phyloP scores from a whole-genome alignment of 2,329 filamentous ascomycete genomes.

The Talaromyces sp. region DNA sequence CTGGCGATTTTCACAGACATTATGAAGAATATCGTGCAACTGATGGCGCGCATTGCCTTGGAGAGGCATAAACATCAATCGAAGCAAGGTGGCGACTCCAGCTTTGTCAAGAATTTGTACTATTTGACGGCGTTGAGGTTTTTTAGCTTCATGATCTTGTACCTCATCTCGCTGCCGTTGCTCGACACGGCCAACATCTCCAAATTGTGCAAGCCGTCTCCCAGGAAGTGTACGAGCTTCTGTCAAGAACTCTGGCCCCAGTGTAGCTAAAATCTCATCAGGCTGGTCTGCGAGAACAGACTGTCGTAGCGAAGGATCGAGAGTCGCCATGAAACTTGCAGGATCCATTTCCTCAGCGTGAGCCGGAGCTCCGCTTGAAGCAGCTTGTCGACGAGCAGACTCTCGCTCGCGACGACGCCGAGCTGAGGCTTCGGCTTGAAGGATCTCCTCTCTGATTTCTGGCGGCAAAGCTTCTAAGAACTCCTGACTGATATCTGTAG shows the following conservation, averaged over 20 bases:
- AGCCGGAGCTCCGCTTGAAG: conserved; percentile 46
- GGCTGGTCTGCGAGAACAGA: conserved; percentile 89
- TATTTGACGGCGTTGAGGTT: conserved; percentile 71
- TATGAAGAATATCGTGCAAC: conserved; percentile 80
- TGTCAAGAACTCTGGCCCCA: conserved; percentile 80
- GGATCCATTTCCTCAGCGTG: conserved; percentile 82
- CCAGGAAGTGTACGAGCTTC: conserved; percentile 73
- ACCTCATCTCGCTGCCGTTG: conserved; percentile 35
- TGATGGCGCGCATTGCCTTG: conserved; percentile 80
- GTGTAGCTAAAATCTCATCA: conserved; percentile 75
- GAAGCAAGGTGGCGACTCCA: conserved; percentile 88
- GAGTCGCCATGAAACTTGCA: conserved; percentile 84
- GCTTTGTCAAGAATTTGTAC: conserved; percentile 97
- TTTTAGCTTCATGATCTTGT: conserved; percentile 52
- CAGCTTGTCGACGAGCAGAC: conserved; percentile 66
- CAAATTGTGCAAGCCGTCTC: conserved; percentile 54
- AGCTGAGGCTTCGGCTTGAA: conserved; percentile 85
- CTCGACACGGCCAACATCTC: conserved; percentile 40
- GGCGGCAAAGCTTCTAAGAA: conserved; percentile 90
- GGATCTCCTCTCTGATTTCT: conserved; percentile 83
- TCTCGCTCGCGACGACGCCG: conserved; percentile 84
- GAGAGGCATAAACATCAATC: conserved; percentile 97
- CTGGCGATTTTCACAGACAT: conserved; percentile 94
- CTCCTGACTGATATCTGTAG: conserved; percentile 70
- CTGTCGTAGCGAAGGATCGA: conserved; percentile 78